phyloP scores from a whole-genome alignment of 352 stramenopile genomes.

The Phytopythium sindhum region DNA sequence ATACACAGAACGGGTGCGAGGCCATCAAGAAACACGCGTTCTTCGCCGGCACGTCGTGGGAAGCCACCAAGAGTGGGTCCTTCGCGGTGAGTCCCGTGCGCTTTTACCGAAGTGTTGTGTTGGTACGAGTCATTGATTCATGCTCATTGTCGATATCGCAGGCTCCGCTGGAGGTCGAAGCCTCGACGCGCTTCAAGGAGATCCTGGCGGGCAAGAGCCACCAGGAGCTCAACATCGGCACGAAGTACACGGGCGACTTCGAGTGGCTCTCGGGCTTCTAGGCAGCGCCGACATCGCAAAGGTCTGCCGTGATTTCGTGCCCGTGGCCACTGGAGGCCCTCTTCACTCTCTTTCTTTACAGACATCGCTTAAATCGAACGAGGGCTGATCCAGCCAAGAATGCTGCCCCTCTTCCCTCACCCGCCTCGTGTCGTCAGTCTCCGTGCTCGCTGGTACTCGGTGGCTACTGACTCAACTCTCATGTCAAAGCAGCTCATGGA shows the following conservation, averaged over 20 bases:
- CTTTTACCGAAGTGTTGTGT: not conserved
- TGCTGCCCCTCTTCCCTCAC: not conserved
- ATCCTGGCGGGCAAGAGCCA: conserved; percentile 47
- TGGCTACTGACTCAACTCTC: not conserved
- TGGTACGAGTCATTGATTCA: conserved; percentile 3
- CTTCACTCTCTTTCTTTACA: not conserved
- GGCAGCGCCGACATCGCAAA: not conserved
- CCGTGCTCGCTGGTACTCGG: not conserved
- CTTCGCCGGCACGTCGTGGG: conserved; percentile 80
- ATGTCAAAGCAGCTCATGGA: not conserved
- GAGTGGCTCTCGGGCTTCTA: conserved; percentile 82
- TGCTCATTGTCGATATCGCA: conserved; percentile 16
- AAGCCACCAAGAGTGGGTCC: conserved; percentile 74
- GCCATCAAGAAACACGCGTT: conserved; percentile 80
- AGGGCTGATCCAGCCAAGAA: not conserved
- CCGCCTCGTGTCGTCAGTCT: not conserved
- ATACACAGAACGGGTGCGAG: conserved; percentile 47
- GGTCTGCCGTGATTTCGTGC: not conserved
- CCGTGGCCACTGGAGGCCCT: not conserved
- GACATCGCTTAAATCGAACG: not conserved
- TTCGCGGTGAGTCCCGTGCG: conserved; percentile 53
- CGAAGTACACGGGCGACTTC: conserved; percentile 60
- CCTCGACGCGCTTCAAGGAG: conserved; percentile 67
- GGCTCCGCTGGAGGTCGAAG: conserved; percentile 73
- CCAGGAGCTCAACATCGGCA: conserved; percentile 68